A percentile compares a stretch with the other conserved stretches of the same genome.
phyloP scores from a whole-genome alignment of 331 rosid genomes.

The Stylosanthes scabra region DNA sequence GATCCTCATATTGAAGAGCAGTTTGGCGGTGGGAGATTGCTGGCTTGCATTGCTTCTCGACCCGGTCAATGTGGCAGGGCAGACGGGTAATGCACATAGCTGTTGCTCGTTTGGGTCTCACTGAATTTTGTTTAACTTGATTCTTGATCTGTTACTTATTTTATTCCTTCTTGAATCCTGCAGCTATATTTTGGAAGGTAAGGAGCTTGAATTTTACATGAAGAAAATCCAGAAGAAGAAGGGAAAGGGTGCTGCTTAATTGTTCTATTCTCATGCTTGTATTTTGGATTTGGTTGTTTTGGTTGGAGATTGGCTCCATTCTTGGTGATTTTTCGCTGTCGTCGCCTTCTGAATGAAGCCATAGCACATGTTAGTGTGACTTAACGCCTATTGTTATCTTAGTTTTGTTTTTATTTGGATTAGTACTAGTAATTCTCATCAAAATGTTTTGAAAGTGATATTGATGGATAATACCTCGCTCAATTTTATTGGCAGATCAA shows the following conservation, averaged over 20 bases:
- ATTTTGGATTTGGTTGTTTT: conserved; percentile 22
- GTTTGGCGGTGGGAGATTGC: conserved; percentile 54
- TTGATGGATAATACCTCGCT: too few relatives aligned
- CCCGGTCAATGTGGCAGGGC: conserved; percentile 62
- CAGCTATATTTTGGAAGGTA: conserved; percentile 87
- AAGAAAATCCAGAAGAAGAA: conserved; percentile 69
- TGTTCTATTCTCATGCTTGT: conserved; percentile 4
- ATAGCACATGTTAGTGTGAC: conserved; percentile 14
- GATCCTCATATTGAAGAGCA: conserved; percentile 60
- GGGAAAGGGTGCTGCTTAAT: conserved; percentile 60
- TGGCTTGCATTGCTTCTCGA: conserved; percentile 62
- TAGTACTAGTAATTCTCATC: too few relatives aligned
- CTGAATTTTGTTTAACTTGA: not conserved
- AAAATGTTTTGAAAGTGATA: too few relatives aligned
- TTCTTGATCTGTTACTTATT: too few relatives aligned
- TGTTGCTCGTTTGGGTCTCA: not conserved
- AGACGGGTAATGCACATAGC: conserved; percentile 40
- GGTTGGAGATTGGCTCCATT: not conserved
- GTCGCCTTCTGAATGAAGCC: conserved; percentile 10
- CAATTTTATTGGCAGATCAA: too few relatives aligned
- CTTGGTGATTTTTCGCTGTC: not conserved
- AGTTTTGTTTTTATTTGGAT: conserved; percentile 7
- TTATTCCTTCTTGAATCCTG: not conserved
- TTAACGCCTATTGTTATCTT: conserved; percentile 2
- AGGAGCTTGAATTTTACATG: conserved; percentile 74